Evolutionary conservation across 805 yeast species (phyloP).

Genomic region (Candida ortonii): DNA sequence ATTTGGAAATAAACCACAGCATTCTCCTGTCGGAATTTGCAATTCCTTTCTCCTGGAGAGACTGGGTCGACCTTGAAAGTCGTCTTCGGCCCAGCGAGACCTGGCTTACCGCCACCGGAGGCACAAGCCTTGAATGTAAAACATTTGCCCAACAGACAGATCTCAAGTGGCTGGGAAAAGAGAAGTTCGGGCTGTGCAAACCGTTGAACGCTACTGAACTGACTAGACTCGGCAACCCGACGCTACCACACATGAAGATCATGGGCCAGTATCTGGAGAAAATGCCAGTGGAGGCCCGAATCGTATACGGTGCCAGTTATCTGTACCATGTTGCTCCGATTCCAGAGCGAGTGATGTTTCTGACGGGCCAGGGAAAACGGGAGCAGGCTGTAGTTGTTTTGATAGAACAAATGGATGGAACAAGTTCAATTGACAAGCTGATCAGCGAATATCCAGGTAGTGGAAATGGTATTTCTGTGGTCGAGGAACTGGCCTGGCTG

Average conservation of each 20-base stretch:
- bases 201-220: conserved; percentile 13
- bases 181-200: conserved; percentile 2
- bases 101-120: conserved; percentile 13
- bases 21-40: conserved; percentile 12
- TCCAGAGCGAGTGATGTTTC: conserved; percentile 33
- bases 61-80: conserved; percentile 29
- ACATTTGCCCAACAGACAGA: conserved; percentile 23
- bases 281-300: conserved; percentile 32
- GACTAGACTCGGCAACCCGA: conserved; percentile 12
- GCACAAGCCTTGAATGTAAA: conserved; percentile 13
- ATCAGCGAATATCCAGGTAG: conserved; percentile 11
- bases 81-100: conserved; percentile 21
- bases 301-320: conserved; percentile 35
- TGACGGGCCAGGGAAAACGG: conserved; percentile 20
- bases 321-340: conserved; percentile 30
- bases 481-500: conserved; percentile 12
- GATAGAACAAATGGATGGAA: conserved; percentile 1
- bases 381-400: conserved; percentile 22
- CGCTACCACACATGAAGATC: conserved; percentile 28
- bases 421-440: conserved; percentile 5
- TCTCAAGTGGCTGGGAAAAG: conserved; percentile 5
- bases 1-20: conserved; percentile 7
- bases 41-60: conserved; percentile 31
- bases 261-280: conserved; percentile 22
- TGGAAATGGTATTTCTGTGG: conserved; percentile 12